Percentiles rank a stretch among this genome's conserved stretches.
Conservation (phyloP, 345 rosid genomes). For the Moricandia arvensis region DNA sequence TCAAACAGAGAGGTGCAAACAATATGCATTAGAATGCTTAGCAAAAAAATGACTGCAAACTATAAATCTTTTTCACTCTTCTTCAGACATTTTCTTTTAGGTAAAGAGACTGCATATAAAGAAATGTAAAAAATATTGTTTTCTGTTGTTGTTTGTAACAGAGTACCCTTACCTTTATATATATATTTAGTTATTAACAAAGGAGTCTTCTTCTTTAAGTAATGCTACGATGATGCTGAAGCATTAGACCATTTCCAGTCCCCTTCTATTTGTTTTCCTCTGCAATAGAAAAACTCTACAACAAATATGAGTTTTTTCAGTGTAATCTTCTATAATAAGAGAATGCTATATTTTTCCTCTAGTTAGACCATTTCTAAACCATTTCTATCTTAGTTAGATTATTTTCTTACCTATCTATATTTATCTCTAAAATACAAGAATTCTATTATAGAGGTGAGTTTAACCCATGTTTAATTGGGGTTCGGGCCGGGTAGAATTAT, state of each 20-base stretch:
- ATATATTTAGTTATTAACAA: background rate
- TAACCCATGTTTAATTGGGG: too few species aligned
- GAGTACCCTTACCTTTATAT: background rate
- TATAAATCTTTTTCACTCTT: background rate
- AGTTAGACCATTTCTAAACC: background rate
- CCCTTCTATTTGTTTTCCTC: background rate
- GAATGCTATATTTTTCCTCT: background rate
- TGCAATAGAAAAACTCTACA: background rate
- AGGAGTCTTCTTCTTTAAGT: background rate
- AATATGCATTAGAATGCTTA: slow-evolving; percentile 51
- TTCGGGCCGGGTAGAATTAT: too few species aligned
- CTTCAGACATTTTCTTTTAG: background rate
- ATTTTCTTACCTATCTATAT: background rate
- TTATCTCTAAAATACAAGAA: background rate
- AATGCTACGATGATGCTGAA: background rate
- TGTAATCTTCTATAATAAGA: background rate
- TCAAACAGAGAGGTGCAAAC: slow-evolving; percentile 40
- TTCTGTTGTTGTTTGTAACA: background rate
- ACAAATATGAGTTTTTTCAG: background rate
- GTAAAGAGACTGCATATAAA: background rate
- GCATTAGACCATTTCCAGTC: background rate
- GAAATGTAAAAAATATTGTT: slow-evolving; percentile 2
- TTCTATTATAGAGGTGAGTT: too few species aligned
- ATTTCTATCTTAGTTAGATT: background rate
- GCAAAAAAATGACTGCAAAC: slow-evolving; percentile 64